A percentile compares a stretch with the other conserved stretches of the same genome.
phyloP scores from a whole-genome alignment of 2,329 filamentous ascomycete species.

The Phialemoniopsis sp. region DNA sequence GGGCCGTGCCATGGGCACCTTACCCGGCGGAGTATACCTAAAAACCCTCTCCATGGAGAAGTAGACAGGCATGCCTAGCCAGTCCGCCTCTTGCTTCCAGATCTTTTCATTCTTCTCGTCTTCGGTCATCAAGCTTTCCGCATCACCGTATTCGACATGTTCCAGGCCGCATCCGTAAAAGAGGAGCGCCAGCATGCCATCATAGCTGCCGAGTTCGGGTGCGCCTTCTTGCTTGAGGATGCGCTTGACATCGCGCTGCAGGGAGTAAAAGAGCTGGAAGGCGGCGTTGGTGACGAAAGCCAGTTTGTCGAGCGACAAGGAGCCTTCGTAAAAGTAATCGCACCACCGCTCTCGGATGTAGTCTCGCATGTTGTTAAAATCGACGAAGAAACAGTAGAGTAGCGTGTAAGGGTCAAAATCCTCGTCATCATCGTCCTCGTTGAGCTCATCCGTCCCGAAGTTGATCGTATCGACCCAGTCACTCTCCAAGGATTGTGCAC shows the following conservation, averaged over 20 bases:
- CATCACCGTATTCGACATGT: slow-evolving; percentile 20
- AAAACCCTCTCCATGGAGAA: slow-evolving; percentile 11
- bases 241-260: slow-evolving; percentile 17
- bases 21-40: slow-evolving; percentile 12
- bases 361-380: slow-evolving; percentile 22
- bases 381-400: slow-evolving; percentile 27
- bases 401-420: slow-evolving; percentile 24
- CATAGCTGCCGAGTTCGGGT: slow-evolving; percentile 12
- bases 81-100: slow-evolving; percentile 19
- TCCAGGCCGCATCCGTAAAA: slow-evolving; percentile 18
- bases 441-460: slow-evolving; percentile 11
- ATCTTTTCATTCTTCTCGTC: slow-evolving; percentile 16
- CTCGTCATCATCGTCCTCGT: slow-evolving; percentile 14
- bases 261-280: slow-evolving; percentile 22
- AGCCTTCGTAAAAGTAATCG: slow-evolving; percentile 22
- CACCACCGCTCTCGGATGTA: slow-evolving; percentile 23
- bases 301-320: slow-evolving; percentile 14
- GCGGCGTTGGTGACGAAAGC: slow-evolving; percentile 24
- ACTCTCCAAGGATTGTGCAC: not conserved
- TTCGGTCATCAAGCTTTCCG: slow-evolving; percentile 4
- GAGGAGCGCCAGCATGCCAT: slow-evolving; percentile 18
- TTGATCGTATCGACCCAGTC: slow-evolving; percentile 16
- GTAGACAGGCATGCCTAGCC: slow-evolving; percentile 17
- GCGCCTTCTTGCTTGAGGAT: slow-evolving; percentile 7
- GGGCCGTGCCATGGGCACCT: slow-evolving; percentile 14